These are phyloP conservation scores for Cercospora zeae-maydis DNA, from an alignment of 2,329 filamentous ascomycete genomes.

Conservation along the genomic window DNA sequence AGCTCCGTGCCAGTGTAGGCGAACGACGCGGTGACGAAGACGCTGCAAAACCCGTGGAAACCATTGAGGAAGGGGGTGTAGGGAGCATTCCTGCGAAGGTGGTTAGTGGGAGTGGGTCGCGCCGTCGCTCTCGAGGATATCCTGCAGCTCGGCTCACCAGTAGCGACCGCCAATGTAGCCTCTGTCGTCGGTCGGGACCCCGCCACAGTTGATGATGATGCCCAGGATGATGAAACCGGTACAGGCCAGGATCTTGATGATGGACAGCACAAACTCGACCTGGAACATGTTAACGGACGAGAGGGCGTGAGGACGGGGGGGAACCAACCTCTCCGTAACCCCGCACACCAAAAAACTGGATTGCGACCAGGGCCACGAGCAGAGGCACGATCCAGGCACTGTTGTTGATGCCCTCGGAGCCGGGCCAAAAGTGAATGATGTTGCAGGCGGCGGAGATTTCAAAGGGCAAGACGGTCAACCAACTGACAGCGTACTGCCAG, in stretches of 20 bases:
- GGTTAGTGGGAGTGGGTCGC: neutral
- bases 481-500: slow-evolving; percentile 34
- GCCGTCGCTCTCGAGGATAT: neutral
- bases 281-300: neutral
- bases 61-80: slow-evolving; percentile 23
- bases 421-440: slow-evolving; percentile 33
- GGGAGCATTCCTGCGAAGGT: neutral
- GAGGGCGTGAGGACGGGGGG: too few species aligned
- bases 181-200: slow-evolving; percentile 37
- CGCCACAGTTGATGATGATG: slow-evolving; percentile 46
- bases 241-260: slow-evolving; percentile 43
- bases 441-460: slow-evolving; percentile 35
- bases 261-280: slow-evolving; percentile 32
- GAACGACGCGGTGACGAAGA: slow-evolving; percentile 62
- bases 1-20: slow-evolving; percentile 61
- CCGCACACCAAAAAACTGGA: slow-evolving; percentile 37
- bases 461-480: slow-evolving; percentile 34
- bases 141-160: slow-evolving; percentile 16
- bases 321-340: slow-evolving; percentile 34
- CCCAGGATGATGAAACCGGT: slow-evolving; percentile 63
- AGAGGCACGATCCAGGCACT: slow-evolving; percentile 36
- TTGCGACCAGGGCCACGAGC: slow-evolving; percentile 30
- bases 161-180: slow-evolving; percentile 32
- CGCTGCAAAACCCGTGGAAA: slow-evolving; percentile 57
- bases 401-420: slow-evolving; percentile 29